Conservation (phyloP, 306 rosid species). For the Senna siamea region DNA sequence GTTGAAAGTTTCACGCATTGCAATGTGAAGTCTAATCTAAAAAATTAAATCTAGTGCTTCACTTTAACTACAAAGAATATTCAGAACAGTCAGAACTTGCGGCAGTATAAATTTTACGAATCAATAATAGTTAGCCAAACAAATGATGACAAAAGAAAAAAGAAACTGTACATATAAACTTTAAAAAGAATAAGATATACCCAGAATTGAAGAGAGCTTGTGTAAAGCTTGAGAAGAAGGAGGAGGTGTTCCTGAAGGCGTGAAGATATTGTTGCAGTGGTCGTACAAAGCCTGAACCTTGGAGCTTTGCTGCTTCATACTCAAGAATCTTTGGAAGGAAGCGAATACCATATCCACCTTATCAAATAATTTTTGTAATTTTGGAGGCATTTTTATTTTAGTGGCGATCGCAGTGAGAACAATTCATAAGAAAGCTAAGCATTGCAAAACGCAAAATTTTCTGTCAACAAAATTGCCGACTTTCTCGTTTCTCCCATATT, state of each 20-base stretch:
- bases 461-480: neutral
- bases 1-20: slow-evolving; percentile 17
- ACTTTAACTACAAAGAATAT: slow-evolving; percentile 13
- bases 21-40: neutral
- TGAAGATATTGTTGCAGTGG: slow-evolving; percentile 64
- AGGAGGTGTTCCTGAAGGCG: slow-evolving; percentile 53
- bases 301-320: slow-evolving; percentile 56
- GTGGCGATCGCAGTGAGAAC: neutral
- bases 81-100: neutral
- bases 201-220: slow-evolving; percentile 68
- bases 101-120: slow-evolving; percentile 21
- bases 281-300: slow-evolving; percentile 73
- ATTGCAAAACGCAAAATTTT: neutral
- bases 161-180: neutral
- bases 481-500: slow-evolving; percentile 13
- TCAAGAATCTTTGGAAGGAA: slow-evolving; percentile 47
- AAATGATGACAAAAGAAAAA: neutral
- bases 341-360: slow-evolving; percentile 49
- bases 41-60: slow-evolving; percentile 20
- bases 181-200: slow-evolving; percentile 43
- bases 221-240: slow-evolving; percentile 57
- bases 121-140: neutral
- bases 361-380: slow-evolving; percentile 46
- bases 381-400: slow-evolving; percentile 30
- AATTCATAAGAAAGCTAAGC: neutral